Evolutionary conservation across 352 stramenopile genomes (phyloP), one percentile per base, ranked within the genome.

Genomic region (Phytophthora citrophthora): DNA sequence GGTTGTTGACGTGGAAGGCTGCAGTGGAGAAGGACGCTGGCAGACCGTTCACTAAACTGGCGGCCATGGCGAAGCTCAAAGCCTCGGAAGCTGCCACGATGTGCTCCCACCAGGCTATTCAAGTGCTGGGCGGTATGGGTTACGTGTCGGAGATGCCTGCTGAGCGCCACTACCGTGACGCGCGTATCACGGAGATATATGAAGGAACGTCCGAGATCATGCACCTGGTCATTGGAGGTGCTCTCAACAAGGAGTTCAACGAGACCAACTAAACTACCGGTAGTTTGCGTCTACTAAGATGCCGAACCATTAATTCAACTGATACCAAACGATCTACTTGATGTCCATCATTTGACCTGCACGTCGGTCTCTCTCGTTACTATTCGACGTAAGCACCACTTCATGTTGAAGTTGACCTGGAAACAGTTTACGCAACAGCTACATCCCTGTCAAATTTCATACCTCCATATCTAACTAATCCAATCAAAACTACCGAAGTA

Each of bases 101-200:
- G 89, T 98, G 89, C 70, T 83, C 91, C 48, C 97, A 99, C 77
- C 93, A 98, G 74, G 86, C 95, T 20, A 99, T 99, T 75, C 96
- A 99, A 79, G 91, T 99, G 27, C 82, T 98, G 7, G 93, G 96
- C 15, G 83, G 84, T 31, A 98, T 98, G 93, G 96, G 96, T 32
- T 99, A 98, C 72, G 97, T 99, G 23, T 95, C 82, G 15, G 97
- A 99, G 49, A 99, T 99, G 96, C 97, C 97, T 12, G 97, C 96
- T 0, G 97, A 99, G 63, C 88, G 97, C 59, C 90, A 99, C 79
- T 99, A 99, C 82, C 86, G 97, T 46, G 96, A 99, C 75, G 97
- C 97, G 40, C 83, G 97, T 40, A 99, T 99, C 77, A 99, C 97
- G 13, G 89, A 97, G 73, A 99, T 99, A 70, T 99, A 99, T 67